These are phyloP conservation scores for Moricandia arvensis DNA, from an alignment of 345 rosid genomes.

Conservation along the genomic window DNA sequence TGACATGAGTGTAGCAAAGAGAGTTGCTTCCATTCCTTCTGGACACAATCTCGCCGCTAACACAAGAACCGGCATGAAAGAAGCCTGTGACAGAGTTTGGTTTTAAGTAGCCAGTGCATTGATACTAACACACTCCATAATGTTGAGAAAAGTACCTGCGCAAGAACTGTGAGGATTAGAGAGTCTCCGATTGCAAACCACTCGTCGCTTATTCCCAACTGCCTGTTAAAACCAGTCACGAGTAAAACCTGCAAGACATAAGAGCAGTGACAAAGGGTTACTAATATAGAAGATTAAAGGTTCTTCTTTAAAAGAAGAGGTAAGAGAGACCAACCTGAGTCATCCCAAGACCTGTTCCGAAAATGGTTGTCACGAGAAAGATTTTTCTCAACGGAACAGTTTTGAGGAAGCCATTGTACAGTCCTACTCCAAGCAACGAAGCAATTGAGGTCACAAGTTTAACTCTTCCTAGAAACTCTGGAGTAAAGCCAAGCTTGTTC, in stretches of 20 bases:
- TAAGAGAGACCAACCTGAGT: slow-evolving; percentile 64
- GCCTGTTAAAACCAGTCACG: slow-evolving; percentile 76
- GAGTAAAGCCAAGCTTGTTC: slow-evolving; percentile 91
- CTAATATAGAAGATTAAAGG: neutral
- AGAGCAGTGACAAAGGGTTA: neutral
- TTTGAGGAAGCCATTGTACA: slow-evolving; percentile 91
- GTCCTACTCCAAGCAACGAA: slow-evolving; percentile 83
- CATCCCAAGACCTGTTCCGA: slow-evolving; percentile 89
- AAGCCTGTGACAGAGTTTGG: too few species aligned
- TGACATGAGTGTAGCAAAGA: slow-evolving; percentile 95
- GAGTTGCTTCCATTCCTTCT: slow-evolving; percentile 98
- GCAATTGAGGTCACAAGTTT: slow-evolving; percentile 89
- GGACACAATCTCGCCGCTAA: slow-evolving; percentile 90
- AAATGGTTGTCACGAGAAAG: slow-evolving; percentile 67
- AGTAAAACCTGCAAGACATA: slow-evolving; percentile 64
- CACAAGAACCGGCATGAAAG: slow-evolving; percentile 97
- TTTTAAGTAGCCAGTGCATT: too few species aligned
- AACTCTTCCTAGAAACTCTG: slow-evolving; percentile 93
- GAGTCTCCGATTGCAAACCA: slow-evolving; percentile 99
- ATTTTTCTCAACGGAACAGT: slow-evolving; percentile 73
- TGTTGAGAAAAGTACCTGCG: too few species aligned
- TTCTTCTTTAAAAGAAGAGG: neutral
- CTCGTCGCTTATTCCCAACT: slow-evolving; percentile 83
- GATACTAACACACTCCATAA: too few species aligned
- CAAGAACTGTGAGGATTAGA: slow-evolving; percentile 79